Base-by-base conservation (phyloP, 345 rosid genomes). In the Eucalyptus albens region DNA sequence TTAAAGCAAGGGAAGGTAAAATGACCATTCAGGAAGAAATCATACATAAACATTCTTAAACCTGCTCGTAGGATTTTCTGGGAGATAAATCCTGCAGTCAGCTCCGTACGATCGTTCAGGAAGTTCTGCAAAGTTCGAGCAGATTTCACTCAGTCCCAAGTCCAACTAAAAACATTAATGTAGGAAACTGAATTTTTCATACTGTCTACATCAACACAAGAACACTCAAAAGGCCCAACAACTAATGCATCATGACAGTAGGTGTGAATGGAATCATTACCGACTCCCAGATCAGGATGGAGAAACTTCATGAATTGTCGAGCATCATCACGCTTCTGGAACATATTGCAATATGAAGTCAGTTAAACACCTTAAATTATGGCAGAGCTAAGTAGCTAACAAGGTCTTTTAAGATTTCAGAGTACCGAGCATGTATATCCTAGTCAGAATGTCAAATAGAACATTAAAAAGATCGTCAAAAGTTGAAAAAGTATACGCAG, bases 21-120 rank as follows among this genome's bases (percentile, higher is more conserved):
- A 86, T 89, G 55, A 90, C 47, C 87, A 88, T 90, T 91, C 89
- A 93, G 94, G 96, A 94, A 95, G 98, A 97, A 92, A 91, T 93
- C 99, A 92, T 98, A 98, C 99, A 96, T 96, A 96, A 95, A 98
- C 96, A 94, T 98, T 98, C 96, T 96, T 98, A 95, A 98, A 98
- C 99, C 97, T 96, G 99, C 96, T 96, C 62, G 96, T 91, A 87
- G 99, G 95, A 90, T 95, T 95, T 82, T 98, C 99, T 88, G 98
- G 95, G 87, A 95, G 89, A 93, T 95, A 97, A 69, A 98, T 92
- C 90, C 99, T 97, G 90, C 99, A 97, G 94, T 98, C 99, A 90
- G 96, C 97, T 91, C 99, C 99, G 86, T 98, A 98, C 50, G 99
- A 97, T 92, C 96, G 96, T 92, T 98, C 99, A 21, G 99, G 99